Evolutionary conservation across 371 early-diverging fungal species (phyloP), one percentile per base, ranked within the genome.

Genomic region (Mucor saturninus): DNA sequence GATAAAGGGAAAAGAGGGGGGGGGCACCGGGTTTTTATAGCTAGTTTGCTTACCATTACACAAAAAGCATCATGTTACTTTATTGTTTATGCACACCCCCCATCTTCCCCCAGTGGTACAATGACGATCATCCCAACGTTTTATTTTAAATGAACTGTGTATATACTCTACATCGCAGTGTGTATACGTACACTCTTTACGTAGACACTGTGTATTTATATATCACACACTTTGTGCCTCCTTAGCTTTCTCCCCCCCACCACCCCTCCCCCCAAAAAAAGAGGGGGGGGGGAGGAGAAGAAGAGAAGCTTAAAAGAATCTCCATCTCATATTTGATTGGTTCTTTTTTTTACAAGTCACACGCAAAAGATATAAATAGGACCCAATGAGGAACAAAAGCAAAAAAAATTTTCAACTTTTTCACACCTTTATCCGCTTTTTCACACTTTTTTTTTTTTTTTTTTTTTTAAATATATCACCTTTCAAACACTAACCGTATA

Each of bases 401-500:
- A 54, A 54, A 37, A 21, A 40, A 49, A 49, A 49, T 40, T 56
- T 50, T 42, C 49, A 50, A 35, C 59, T 60, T 56, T 65, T 64
- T 59, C 45, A 48, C 64, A n/a, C 52, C 52, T 64, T 65, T 6
- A 29, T 59, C 59, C 54, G 55, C 50, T 65, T 59, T 65, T 55
- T 53, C 15, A 55, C 48, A 59, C 55, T 65, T 65, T 65, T 60
- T 65, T 49, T 61, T 56, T 49, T n/a, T 55, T 50, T 48, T 28
- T 48, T 48, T 28, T 48, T 28, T 28, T 48, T 48, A 21, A 38
- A 54, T 2, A 8, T n/a, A 43, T n/a, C 43, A 6, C 39, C 39
- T 8, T 38, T 38, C 39, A 38, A 42, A 32, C 29, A 48, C 13
- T 26, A 7, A 54, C 40, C 39, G 37, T 43, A 30, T 56, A 30